Evolutionary conservation across 2,329 filamentous ascomycete species (phyloP), one percentile per base, ranked within the genome.

Genomic region (Fusarium sp.): DNA sequence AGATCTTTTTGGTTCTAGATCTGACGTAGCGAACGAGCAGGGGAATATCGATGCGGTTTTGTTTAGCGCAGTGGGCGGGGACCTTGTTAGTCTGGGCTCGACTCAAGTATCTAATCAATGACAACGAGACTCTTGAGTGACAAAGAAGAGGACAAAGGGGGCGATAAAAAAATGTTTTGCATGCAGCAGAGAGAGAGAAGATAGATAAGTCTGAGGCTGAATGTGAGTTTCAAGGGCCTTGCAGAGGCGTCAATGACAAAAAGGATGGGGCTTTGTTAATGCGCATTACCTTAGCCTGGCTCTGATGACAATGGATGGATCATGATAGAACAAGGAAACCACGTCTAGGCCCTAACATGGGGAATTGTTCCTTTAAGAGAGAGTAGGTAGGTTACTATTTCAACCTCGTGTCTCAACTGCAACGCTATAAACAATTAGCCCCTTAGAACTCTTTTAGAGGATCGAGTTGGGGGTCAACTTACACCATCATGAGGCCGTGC

Each of bases 11-110:
- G 55, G 48, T 54, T 60, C 44, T 33, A 56, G 27, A 38, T 73
- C 72, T 76, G 72, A 74, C 73, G 73, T 76, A 76, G 70, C 64
- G 61, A 58, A 42, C 29, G 35, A 54, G 54, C 73, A 75, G 59
- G 70, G 70, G 56, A n/a, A 62, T 68, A 45, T 69, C 37, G 38
- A 65, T 67, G 44, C 49, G 38, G 46, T 67, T 66, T 67, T 27
- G 63, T 33, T 52, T 73, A 73, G 67, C 60, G 67, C 60, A 71
- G 38, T n/a, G 52, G 56, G 70, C 68, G 70, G 70, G 67, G 67
- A 62, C 48, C 57, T 51, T 60, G 33, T 57, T 42, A 58, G 45
- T 27, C 39, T 51, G 10, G n/a, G n/a, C 12, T 61, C 44, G 44
- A 51, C 59, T 59, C 57, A 48, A 33, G 15, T n/a, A 29, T 48